Evolutionary conservation across 345 rosid species (phyloP).

Genomic region (Acer saccharum): DNA sequence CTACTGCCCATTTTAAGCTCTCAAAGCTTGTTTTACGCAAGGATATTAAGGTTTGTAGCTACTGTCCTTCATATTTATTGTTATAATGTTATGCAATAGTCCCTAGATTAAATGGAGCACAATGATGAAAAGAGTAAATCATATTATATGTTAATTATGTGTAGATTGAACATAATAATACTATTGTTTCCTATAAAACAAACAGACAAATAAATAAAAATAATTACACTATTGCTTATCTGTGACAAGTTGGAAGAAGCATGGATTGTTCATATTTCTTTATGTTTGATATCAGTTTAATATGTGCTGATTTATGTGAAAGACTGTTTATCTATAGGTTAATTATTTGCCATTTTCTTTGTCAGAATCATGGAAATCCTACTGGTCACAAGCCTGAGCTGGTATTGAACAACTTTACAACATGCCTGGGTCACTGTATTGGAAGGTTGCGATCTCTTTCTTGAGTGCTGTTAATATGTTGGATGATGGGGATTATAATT

Average conservation of each 20-base stretch:
- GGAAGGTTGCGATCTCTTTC: constrained; percentile 59
- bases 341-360: constrained; percentile 3
- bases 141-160: background rate
- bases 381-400: constrained; percentile 91
- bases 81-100: background rate
- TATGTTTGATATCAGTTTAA: background rate
- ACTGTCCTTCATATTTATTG: background rate
- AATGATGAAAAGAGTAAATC: background rate
- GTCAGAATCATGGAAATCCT: constrained; percentile 92
- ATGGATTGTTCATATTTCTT: background rate
- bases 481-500: background rate
- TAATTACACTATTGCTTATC: background rate
- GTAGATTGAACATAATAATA: background rate
- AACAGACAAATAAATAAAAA: background rate
- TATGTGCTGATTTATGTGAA: background rate
- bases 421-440: constrained; percentile 86
- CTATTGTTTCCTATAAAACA: background rate
- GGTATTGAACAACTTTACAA: constrained; percentile 81
- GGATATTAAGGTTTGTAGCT: constrained; percentile 73
- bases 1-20: constrained; percentile 94
- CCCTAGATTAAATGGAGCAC: background rate
- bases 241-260: background rate
- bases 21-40: constrained; percentile 81
- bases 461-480: background rate
- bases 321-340: background rate